Base-by-base conservation (phyloP, 768 basidiomycete species). In the Suillus placidus region DNA sequence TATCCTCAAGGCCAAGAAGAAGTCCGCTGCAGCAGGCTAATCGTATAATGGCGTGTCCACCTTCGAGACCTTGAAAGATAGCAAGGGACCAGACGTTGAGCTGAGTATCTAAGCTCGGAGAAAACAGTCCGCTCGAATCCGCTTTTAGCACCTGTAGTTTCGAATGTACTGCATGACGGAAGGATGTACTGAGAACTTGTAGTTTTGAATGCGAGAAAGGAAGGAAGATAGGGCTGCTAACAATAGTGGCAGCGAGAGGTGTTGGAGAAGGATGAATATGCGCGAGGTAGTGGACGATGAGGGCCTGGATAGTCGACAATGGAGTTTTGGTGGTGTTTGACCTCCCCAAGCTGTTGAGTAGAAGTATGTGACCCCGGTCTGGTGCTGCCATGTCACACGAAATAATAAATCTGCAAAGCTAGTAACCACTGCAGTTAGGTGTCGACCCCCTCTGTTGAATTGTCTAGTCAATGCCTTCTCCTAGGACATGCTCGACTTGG, bases 11-110 rank as follows among this genome's bases (percentile, higher is more conserved):
- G 1, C 89, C 92, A 14, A 88, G 73, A 37, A 93, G 71, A 18
- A 93, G 76, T 0, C 92, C 92, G 30, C 83, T 84, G 63, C 83
- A 85, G 57, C 86, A 87, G 6, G 87, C 86, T 20, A 93, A 78
- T 42, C 88, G 80, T 12, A 89, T 77, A 20, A 90, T 78, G 0
- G 89, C 80, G 68, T 87, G 83, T 4, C 91, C 90, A 1, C 91
- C 90, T 68, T 87, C 85, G 49, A 90, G 72, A 6, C 90, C 90
- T 60, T 81, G 82, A 38, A 88, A 69, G 2, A 88, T 76, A 20
- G 82, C 81, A 14, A 71, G 69, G 3, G 82, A 75, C 90, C 90
- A 92, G 68, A 80, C 74, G 5, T 76, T 77, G 58, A 87, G 66
- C 34, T 80, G 78, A 34, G 80, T 69, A n/a, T 79, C 76, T 55